Evolutionary conservation across 768 basidiomycete species (phyloP).

Genomic region (Suillus sp.): DNA sequence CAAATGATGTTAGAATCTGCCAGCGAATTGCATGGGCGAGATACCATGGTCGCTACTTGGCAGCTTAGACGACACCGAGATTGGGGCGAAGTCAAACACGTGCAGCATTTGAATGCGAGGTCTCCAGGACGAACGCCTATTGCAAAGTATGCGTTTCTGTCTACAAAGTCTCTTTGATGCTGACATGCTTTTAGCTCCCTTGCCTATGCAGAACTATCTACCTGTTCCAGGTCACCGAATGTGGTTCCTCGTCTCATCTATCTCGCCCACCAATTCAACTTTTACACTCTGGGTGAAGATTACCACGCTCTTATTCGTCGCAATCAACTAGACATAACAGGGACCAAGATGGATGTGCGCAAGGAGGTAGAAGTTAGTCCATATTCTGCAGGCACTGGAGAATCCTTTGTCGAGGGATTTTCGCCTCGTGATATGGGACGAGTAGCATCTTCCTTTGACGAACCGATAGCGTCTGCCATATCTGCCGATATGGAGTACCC

Average conservation of each 20-base stretch:
- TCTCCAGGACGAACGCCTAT: slow-evolving; percentile 12
- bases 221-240: slow-evolving; percentile 56
- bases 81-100: slow-evolving; percentile 54
- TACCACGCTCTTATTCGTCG: slow-evolving; percentile 77
- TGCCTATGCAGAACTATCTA: slow-evolving; percentile 82
- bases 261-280: slow-evolving; percentile 83
- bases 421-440: slow-evolving; percentile 46
- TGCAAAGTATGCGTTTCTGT: slow-evolving; percentile 11
- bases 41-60: slow-evolving; percentile 64
- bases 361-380: slow-evolving; percentile 69
- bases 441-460: slow-evolving; percentile 59
- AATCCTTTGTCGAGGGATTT: slow-evolving; percentile 58
- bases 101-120: slow-evolving; percentile 10
- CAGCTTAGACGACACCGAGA: slow-evolving; percentile 51
- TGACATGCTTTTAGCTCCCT: slow-evolving; percentile 52
- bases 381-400: slow-evolving; percentile 41
- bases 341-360: slow-evolving; percentile 67
- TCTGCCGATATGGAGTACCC: slow-evolving; percentile 58
- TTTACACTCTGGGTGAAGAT: slow-evolving; percentile 73
- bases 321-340: slow-evolving; percentile 59
- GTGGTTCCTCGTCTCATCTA: slow-evolving; percentile 79
- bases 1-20: slow-evolving; percentile 38
- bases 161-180: slow-evolving; percentile 9
- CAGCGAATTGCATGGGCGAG: slow-evolving; percentile 39
- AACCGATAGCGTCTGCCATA: slow-evolving; percentile 76